These are phyloP conservation scores for Cornus suecica DNA, from an alignment of 148 eudicot genomes.

Conservation along the genomic window DNA sequence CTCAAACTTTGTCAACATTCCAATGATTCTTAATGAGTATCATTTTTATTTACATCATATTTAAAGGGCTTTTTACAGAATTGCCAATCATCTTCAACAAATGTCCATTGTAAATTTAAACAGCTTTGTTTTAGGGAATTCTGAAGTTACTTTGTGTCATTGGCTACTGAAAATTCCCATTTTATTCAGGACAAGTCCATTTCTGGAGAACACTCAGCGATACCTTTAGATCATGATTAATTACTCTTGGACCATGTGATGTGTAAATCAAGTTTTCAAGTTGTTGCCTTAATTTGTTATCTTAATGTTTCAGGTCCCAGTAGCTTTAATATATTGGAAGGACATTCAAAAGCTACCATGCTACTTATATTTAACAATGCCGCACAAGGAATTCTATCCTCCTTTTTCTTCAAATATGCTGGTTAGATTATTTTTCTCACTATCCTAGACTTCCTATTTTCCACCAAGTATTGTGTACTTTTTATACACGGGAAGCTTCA, in stretches of 20 bases:
- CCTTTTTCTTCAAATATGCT: conserved; percentile 73
- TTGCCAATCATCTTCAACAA: not conserved
- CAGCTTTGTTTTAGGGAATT: not conserved
- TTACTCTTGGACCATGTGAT: conserved; percentile 4
- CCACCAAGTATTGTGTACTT: not conserved
- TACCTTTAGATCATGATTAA: not conserved
- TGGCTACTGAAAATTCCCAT: not conserved
- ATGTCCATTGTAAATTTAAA: not conserved
- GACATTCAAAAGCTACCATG: conserved; percentile 72
- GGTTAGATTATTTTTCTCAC: conserved; percentile 23
- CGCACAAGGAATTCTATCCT: conserved; percentile 64
- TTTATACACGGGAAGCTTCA: not conserved
- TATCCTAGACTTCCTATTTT: not conserved
- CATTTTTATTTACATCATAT: not conserved
- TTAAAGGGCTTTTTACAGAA: not conserved
- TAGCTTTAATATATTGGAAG: conserved; percentile 57
- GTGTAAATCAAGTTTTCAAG: not conserved
- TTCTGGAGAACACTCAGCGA: not conserved
- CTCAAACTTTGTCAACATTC: no score
- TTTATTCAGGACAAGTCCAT: not conserved
- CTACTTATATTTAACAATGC: conserved; percentile 66
- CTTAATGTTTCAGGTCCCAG: conserved; percentile 46
- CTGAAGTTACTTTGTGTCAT: not conserved
- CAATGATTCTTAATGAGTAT: no score
- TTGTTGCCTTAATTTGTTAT: conserved; percentile 2